Percentiles rank a stretch among this genome's conserved stretches.
Evolutionary conservation across 2,329 filamentous ascomycete genomes (phyloP).

Genomic region (Saccharata proteae): DNA sequence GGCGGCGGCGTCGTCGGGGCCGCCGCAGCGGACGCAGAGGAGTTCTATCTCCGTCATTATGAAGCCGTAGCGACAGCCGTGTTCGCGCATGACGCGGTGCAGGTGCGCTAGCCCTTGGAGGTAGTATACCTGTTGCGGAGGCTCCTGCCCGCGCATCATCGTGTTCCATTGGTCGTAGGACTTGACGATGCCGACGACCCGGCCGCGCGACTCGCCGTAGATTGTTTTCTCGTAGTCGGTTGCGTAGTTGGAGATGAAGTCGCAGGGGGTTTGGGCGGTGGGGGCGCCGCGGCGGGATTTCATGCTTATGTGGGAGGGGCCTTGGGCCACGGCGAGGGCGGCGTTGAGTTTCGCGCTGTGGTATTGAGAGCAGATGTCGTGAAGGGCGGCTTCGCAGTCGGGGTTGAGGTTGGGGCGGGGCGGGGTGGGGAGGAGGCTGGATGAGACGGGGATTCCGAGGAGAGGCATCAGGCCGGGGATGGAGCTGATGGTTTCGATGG

Average conservation of each 20-base stretch:
- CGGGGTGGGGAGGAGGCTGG: conserved; percentile 48
- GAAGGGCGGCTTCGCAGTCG: conserved; percentile 65
- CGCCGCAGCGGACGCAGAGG: conserved; percentile 73
- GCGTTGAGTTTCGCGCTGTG: conserved; percentile 82
- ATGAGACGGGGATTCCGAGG: conserved; percentile 50
- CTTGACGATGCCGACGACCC: conserved; percentile 76
- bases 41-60: conserved; percentile 95
- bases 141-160: conserved; percentile 70
- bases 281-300: conserved; percentile 40
- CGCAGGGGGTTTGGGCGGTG: conserved; percentile 24
- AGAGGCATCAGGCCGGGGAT: conserved; percentile 63
- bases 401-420: conserved; percentile 48
- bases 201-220: conserved; percentile 36
- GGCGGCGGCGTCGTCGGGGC: conserved; percentile 11
- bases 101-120: conserved; percentile 75
- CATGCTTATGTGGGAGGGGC: conserved; percentile 46
- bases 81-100: conserved; percentile 86
- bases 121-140: conserved; percentile 78
- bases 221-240: conserved; percentile 40
- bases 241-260: conserved; percentile 54
- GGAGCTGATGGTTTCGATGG: conserved; percentile 54
- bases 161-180: conserved; percentile 93
- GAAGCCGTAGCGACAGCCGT: conserved; percentile 87
- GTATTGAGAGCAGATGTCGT: conserved; percentile 62
- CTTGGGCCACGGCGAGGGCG: conserved; percentile 64